Evolutionary conservation across 1,284 basidiomycete genomes (phyloP), one percentile per base, ranked within the genome.

Genomic region (Ustilago nuda): DNA sequence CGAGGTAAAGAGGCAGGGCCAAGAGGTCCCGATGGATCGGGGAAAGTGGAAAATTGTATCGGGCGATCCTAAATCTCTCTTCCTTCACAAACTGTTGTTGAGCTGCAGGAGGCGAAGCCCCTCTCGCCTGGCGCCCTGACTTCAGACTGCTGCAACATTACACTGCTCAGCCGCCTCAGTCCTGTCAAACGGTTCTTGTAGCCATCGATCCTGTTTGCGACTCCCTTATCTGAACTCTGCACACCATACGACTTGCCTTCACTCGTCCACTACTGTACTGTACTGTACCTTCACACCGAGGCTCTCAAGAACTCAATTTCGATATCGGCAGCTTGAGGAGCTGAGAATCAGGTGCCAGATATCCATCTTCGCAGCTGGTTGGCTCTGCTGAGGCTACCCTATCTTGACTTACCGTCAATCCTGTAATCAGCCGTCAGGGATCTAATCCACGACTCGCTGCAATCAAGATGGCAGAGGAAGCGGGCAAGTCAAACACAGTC

Each of bases 391-490:
- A 45, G n/a, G 19, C 23, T 7, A 19, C 43, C 15, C 15, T 15
- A 45, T 45, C 43, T 45, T 45, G n/a, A 19, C 6, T n/a, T 8
- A 17, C 48, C 17, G 5, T 23, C 33, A 51, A n/a, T 9, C 9
- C 23, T 36, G 23, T 39, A 30, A 17, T 35, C 12, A 33, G 52
- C 33, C 32, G 48, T 19, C 19, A 43, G 55, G 33, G 32, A 17
- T n/a, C 33, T 30, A 39, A 30, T 13, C 23, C n/a, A 6, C 13
- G 32, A 4, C 36, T n/a, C 7, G 32, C 36, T 13, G 19, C 12
- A 39, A 51, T n/a, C 56, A 59, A 43, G n/a, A 54, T 60, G 63
- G 52, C 60, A 32, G 63, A 61, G 55, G 52, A 66, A 43, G 35
- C 39, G 30, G 27, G 6, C 56, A 62, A 66, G 37, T 9, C 51